These are phyloP conservation scores for Hemileia vastatrix DNA, from an alignment of 1,284 basidiomycete genomes.

Conservation along the genomic window DNA sequence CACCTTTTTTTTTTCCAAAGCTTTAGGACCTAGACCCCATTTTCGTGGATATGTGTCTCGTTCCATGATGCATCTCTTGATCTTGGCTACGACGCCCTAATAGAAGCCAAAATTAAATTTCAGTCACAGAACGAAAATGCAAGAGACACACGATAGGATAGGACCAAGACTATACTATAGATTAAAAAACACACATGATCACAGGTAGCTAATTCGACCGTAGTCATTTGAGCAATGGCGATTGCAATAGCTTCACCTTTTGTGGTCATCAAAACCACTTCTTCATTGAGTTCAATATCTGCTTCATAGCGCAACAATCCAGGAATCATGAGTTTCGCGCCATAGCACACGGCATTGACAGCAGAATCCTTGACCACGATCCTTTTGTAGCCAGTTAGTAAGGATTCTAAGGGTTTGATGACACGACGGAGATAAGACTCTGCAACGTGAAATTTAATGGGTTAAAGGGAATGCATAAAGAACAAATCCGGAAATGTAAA, in stretches of 20 bases:
- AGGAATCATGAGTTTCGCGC: constrained; percentile 99
- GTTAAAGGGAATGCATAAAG: not conserved
- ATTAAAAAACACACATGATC: constrained; percentile 58
- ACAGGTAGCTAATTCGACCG: constrained; percentile 93
- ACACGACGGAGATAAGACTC: constrained; percentile 93
- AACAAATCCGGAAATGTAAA: not conserved
- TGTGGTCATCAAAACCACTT: constrained; percentile 98
- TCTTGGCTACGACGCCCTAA: constrained; percentile 81
- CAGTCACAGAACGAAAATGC: too few relatives aligned
- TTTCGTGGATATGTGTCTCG: constrained; percentile 94
- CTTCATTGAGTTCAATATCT: constrained; percentile 90
- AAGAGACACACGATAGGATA: too few relatives aligned
- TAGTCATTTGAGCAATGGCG: constrained; percentile 91
- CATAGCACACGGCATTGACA: constrained; percentile 98
- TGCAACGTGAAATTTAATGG: constrained; percentile 40
- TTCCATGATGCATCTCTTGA: constrained; percentile 99
- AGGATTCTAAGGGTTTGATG: constrained; percentile 85
- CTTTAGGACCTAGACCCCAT: constrained; percentile 95
- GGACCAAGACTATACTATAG: too few relatives aligned
- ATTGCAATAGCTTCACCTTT: constrained; percentile 99
- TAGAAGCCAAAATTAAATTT: too few relatives aligned
- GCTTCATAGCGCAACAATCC: constrained; percentile 90
- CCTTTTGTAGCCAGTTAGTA: constrained; percentile 93
- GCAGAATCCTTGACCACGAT: constrained; percentile 99
- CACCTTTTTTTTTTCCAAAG: constrained; percentile 89